Base-by-base conservation (phyloP, 2,329 filamentous ascomycete genomes). In the Stachybotrys elegans region DNA sequence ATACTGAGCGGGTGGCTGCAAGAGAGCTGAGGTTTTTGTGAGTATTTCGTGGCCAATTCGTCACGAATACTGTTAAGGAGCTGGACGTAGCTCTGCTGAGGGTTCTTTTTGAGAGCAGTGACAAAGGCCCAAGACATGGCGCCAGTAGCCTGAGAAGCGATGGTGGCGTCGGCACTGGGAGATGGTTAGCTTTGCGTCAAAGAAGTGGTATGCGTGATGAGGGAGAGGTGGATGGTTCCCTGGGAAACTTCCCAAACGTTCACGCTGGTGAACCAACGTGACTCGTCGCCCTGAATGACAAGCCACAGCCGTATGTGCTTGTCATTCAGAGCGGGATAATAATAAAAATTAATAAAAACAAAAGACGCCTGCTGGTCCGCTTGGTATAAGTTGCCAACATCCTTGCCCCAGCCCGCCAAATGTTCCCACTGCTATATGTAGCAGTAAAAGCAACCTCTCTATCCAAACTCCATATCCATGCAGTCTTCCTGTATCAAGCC, bases 71-170 rank as follows among this genome's bases (percentile, higher is more conserved):
- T 95, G 75, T 96, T 97, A 57, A 98, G 78, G 49, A 98, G 73
- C 71, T 96, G 86, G 42, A 98, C 91, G 60, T 98, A 98, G 71
- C 90, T 96, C 73, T 98, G 93, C 61, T 96, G 90, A 0, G 92
- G 91, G 64, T 97, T 95, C 78, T 95, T 95, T 72, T 89, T 92
- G 54, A 98, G 78, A 35, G 91, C 85, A 5, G 76, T 86, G 63
- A 98, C 91, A 64, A 98, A 98, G 9, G 93, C 93, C 83, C 88
- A 97, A 2, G 90, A 95, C 93, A 98, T 97, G 60, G 93, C 93
- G 42, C 93, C 93, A 0, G 93, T 97, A 22, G 93, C 92, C 68
- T 96, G 80, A 42, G 90, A 86, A 27, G 78, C 82, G 56, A 97
- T 96, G 17, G 83, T 87, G n/a, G 92, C 91, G 63, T 98, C 93